Evolutionary conservation across 1,139 yeast species (phyloP).

Genomic region (Protomyces pachydermus): DNA sequence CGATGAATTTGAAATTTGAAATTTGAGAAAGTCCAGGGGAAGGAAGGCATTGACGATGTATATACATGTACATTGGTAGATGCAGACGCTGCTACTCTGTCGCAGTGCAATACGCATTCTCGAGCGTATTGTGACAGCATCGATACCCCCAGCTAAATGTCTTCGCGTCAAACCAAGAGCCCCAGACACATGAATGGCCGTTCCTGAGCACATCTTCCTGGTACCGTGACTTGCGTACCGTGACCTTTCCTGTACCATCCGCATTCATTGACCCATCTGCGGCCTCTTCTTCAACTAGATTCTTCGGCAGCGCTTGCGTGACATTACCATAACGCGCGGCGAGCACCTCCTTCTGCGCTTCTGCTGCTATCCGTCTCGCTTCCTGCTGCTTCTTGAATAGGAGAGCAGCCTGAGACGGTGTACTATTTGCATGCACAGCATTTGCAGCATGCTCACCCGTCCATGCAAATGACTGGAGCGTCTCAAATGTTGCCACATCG

Average conservation of each 20-base stretch:
- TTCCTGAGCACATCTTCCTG: conserved; percentile 43
- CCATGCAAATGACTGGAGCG: conserved; percentile 32
- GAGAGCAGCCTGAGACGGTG: conserved; percentile 55
- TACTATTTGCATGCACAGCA: conserved; percentile 48
- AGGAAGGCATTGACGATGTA: too few relatives aligned
- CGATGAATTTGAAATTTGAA: too few relatives aligned
- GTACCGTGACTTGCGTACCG: conserved; percentile 34
- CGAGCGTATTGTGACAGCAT: conserved; percentile 46
- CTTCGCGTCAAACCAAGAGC: conserved; percentile 45
- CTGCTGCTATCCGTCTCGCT: conserved; percentile 35
- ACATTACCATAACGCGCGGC: conserved; percentile 4
- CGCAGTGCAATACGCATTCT: conserved; percentile 40
- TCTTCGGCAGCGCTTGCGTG: conserved; percentile 7
- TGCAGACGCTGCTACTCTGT: neutral
- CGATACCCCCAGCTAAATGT: conserved; percentile 50
- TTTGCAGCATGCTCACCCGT: conserved; percentile 12
- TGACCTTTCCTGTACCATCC: conserved; percentile 12
- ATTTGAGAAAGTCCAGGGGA: too few relatives aligned
- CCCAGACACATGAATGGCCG: conserved; percentile 48
- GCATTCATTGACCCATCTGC: conserved; percentile 28
- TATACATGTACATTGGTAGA: too few relatives aligned
- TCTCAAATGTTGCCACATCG: conserved; percentile 37
- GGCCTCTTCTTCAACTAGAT: conserved; percentile 28
- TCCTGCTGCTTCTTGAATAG: conserved; percentile 45
- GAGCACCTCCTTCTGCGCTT: conserved; percentile 39